These are phyloP conservation scores for Colletotrichum sublineola DNA, from an alignment of 2,329 filamentous ascomycete genomes.

Conservation along the genomic window DNA sequence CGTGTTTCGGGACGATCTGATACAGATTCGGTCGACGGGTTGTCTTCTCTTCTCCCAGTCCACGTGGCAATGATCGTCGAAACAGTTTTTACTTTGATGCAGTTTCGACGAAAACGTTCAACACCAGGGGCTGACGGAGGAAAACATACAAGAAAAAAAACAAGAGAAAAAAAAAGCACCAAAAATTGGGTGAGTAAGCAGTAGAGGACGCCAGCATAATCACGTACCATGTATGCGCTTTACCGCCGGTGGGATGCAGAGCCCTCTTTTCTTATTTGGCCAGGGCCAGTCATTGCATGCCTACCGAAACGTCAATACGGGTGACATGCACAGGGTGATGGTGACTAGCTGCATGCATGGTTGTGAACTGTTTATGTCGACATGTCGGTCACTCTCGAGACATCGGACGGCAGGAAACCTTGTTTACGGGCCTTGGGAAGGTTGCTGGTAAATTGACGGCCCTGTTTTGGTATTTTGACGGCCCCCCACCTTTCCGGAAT, in stretches of 20 bases:
- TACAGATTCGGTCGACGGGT: not conserved
- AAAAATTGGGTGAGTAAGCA: not conserved
- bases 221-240: not conserved
- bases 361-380: constrained; percentile 1
- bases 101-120: constrained; percentile 19
- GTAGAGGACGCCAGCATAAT: no score
- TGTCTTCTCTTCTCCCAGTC: not conserved
- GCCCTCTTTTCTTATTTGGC: constrained; percentile 5
- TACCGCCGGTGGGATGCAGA: constrained; percentile 11
- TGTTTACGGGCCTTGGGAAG: constrained; percentile 18
- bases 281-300: constrained; percentile 17
- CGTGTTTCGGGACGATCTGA: not conserved
- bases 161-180: no score
- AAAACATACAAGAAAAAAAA: not conserved
- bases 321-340: constrained; percentile 25
- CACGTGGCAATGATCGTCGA: not conserved
- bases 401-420: constrained; percentile 28
- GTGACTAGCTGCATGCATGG: not conserved
- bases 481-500: no score
- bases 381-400: not conserved
- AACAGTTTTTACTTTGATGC: not conserved
- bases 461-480: no score
- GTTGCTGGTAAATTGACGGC: no score
- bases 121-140: constrained; percentile 1
- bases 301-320: constrained; percentile 4